Percentiles rank a stretch among this genome's conserved stretches.
Evolutionary conservation across 306 rosid genomes (phyloP).

Genomic region (Quercus bicolor): DNA sequence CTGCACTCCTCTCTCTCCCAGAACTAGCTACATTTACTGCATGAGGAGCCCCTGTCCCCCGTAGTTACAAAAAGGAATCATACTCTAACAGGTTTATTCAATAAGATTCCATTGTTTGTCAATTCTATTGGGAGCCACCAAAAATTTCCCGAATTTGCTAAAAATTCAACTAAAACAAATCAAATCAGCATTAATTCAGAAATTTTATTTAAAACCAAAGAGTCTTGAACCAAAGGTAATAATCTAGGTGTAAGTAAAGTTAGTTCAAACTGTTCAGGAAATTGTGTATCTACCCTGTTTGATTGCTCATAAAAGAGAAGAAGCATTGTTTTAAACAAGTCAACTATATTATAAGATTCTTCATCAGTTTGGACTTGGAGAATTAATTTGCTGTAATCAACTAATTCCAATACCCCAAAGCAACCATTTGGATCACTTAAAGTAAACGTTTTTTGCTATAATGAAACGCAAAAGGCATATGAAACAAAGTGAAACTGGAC

Average conservation of each 20-base stretch:
- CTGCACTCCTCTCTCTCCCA: background rate
- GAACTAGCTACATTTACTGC: background rate
- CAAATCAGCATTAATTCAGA: background rate
- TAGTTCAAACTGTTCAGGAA: background rate
- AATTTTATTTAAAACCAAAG: background rate
- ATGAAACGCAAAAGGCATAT: background rate
- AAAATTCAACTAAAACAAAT: background rate
- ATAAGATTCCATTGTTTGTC: background rate
- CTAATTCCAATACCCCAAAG: background rate
- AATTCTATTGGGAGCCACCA: background rate
- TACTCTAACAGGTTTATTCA: background rate
- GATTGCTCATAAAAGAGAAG: background rate
- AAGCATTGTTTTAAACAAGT: background rate
- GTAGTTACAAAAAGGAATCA: background rate
- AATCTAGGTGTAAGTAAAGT: background rate
- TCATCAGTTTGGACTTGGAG: background rate
- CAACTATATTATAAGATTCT: background rate
- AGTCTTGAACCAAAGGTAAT: background rate
- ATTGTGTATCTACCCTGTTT: background rate
- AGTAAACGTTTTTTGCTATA: background rate
- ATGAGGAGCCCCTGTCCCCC: background rate
- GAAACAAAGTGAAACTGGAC: background rate
- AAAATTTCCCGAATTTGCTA: too few species aligned
- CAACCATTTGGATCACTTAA: background rate
- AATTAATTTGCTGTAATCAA: background rate